Percentiles rank a stretch among this genome's conserved stretches.
Conservation (phyloP, 2,329 filamentous ascomycete genomes). For the Chaetomium olivaceum region DNA sequence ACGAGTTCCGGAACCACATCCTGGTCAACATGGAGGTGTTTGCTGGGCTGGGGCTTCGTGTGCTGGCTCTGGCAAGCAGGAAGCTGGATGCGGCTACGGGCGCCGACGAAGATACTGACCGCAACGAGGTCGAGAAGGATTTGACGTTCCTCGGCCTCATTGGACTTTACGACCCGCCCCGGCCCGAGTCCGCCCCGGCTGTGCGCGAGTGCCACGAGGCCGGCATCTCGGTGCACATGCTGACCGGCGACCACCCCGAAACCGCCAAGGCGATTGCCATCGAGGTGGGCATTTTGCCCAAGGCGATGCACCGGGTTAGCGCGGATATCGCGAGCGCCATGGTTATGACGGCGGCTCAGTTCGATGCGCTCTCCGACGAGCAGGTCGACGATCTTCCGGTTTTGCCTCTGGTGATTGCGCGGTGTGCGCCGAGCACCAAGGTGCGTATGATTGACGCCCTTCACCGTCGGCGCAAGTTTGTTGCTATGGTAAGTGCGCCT, state of each 20-base stretch:
- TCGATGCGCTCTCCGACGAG: constrained; percentile 61
- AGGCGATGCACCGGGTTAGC: constrained; percentile 41
- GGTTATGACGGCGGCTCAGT: constrained; percentile 63
- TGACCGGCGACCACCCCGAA: constrained; percentile 68
- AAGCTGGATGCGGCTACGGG: constrained; percentile 35
- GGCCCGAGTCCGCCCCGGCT: constrained; percentile 63
- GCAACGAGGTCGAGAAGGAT: constrained; percentile 56
- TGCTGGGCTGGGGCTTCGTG: constrained; percentile 64
- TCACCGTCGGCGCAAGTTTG: constrained; percentile 66
- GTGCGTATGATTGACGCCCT: constrained; percentile 73
- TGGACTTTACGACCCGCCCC: constrained; percentile 72
- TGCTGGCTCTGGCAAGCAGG: constrained; percentile 65
- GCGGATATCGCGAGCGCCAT: constrained; percentile 62
- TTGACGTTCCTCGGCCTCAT: constrained; percentile 68
- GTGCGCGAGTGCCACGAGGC: constrained; percentile 61
- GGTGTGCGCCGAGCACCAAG: constrained; percentile 70
- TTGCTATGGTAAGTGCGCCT: constrained; percentile 57
- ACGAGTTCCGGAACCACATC: constrained; percentile 51
- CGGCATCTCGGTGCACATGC: constrained; percentile 68
- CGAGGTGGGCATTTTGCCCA: constrained; percentile 65
- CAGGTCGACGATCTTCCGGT: constrained; percentile 62
- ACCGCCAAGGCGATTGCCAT: constrained; percentile 66
- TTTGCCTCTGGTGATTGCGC: constrained; percentile 67
- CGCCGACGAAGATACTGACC: constrained; percentile 40
- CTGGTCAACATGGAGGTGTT: constrained; percentile 55